phyloP scores from a whole-genome alignment of 345 rosid genomes.

The Hevea brasiliensis region DNA sequence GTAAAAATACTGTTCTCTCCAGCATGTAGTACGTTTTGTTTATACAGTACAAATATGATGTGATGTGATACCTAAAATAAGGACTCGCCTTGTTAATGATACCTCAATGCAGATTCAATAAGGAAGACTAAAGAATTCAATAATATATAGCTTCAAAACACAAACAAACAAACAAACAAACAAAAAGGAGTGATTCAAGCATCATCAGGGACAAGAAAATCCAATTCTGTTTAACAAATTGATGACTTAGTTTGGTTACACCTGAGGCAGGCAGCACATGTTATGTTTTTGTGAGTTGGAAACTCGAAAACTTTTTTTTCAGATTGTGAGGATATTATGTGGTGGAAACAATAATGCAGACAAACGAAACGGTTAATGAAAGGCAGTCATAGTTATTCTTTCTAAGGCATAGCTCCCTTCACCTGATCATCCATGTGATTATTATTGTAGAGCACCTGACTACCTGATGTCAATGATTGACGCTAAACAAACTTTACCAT shows the following conservation, averaged over 20 bases:
- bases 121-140: neutral
- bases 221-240: neutral
- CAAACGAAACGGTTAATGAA: constrained; percentile 3
- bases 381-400: constrained; percentile 14
- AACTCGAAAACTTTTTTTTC: neutral
- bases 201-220: constrained; percentile 6
- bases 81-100: neutral
- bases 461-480: neutral
- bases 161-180: neutral
- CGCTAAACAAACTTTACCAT: neutral
- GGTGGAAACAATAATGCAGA: constrained; percentile 10
- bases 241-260: constrained; percentile 1
- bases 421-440: constrained; percentile 19
- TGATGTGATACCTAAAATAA: neutral
- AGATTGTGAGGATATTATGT: neutral
- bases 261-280: constrained; percentile 14
- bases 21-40: neutral
- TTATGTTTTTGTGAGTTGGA: constrained; percentile 1
- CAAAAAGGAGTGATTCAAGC: neutral
- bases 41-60: neutral
- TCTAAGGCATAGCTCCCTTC: constrained; percentile 7
- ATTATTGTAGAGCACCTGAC: neutral
- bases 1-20: neutral
- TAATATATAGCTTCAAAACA: neutral
- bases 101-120: neutral